A percentile compares a stretch with the other conserved stretches of the same genome.
Conservation (phyloP, 2,329 filamentous ascomycete species). For the Aureobasidium leucospermi region DNA sequence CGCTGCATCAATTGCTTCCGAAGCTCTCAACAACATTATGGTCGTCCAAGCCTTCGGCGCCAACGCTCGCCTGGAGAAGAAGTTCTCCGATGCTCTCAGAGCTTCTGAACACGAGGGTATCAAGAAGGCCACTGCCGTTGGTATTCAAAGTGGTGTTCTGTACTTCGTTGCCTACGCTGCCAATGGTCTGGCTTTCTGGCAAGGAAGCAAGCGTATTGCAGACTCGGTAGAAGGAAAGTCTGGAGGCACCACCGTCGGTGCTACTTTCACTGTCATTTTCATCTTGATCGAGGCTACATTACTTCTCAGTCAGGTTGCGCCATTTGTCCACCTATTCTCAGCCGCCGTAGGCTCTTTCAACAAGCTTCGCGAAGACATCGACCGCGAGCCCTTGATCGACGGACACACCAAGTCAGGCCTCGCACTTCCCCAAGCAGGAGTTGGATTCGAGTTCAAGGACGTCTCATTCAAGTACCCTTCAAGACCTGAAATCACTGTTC, state of each 20-base stretch:
- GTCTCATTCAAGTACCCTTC: slow-evolving; percentile 37
- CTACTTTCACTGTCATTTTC: slow-evolving; percentile 50
- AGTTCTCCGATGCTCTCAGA: slow-evolving; percentile 48
- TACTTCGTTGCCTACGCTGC: slow-evolving; percentile 63
- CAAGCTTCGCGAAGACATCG: slow-evolving; percentile 53
- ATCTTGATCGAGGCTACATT: slow-evolving; percentile 47
- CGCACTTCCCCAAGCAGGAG: slow-evolving; percentile 18
- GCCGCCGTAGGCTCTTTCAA: slow-evolving; percentile 48
- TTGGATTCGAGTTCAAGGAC: slow-evolving; percentile 29
- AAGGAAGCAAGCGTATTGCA: slow-evolving; percentile 52
- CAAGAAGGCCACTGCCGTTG: slow-evolving; percentile 52
- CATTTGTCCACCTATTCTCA: slow-evolving; percentile 44
- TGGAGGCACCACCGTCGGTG: slow-evolving; percentile 33
- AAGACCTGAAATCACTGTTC: slow-evolving; percentile 31
- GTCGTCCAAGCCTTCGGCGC: slow-evolving; percentile 60
- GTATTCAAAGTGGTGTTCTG: slow-evolving; percentile 52
- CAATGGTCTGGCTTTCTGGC: slow-evolving; percentile 62
- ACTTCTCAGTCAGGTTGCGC: slow-evolving; percentile 39
- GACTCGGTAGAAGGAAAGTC: slow-evolving; percentile 30
- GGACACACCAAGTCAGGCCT: slow-evolving; percentile 27
- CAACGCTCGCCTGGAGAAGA: slow-evolving; percentile 50
- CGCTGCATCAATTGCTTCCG: slow-evolving; percentile 56
- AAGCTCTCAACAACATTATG: slow-evolving; percentile 52
- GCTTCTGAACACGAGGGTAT: slow-evolving; percentile 46
- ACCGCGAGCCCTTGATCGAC: slow-evolving; percentile 36